Base-by-base conservation (phyloP, 164 flowering plant species). In the Dillenia turbinata region DNA sequence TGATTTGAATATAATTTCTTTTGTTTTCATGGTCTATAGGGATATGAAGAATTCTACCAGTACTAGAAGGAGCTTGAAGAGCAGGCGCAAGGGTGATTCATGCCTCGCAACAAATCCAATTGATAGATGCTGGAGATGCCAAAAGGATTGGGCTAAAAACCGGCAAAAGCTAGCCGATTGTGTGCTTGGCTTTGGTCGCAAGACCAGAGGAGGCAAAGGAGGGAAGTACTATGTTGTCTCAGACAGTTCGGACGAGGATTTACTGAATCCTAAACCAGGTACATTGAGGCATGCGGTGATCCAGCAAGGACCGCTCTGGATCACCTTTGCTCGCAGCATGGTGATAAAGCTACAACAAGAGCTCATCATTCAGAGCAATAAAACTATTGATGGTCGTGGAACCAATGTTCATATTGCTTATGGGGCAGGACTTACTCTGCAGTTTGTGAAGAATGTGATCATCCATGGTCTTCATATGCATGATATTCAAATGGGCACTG, bases 81-180 rank as follows among this genome's bases (percentile, higher is more conserved):
- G 47, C 9, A 71, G 50, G 47, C 24, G 55, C 54, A 47, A 0
- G 0, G 83, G 85, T 33, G 40, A 33, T 0, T 62, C 65, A 46
- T 88, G 91, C 72, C 0, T 45, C 52, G 88, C 91, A 0, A 82
- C 87, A 1, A 89, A 89, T 79, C 96, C 96, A 3, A 86, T 89
- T 2, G 92, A 89, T 64, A 64, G 78, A 17, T 89, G 96, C 72
- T 89, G 92, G 96, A 66, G 96, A 65, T 89, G 96, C 73, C 43
- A 63, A 1, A 44, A 55, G 1, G 12, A 79, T 40, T 89, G 92
- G 96, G 77, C 75, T 9, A 12, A 45, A 1, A 59, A 86, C 69
- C 79, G 90, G 9, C 71, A 71, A 77, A 69, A 19, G 74, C 70
- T 85, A 7, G 84, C 88, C 5, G 46, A 54, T 1, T 89, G 96